Evolutionary conservation across 1,284 basidiomycete genomes (phyloP), one percentile per base, ranked within the genome.

Genomic region (Cutaneotrichosporon dermatis): DNA sequence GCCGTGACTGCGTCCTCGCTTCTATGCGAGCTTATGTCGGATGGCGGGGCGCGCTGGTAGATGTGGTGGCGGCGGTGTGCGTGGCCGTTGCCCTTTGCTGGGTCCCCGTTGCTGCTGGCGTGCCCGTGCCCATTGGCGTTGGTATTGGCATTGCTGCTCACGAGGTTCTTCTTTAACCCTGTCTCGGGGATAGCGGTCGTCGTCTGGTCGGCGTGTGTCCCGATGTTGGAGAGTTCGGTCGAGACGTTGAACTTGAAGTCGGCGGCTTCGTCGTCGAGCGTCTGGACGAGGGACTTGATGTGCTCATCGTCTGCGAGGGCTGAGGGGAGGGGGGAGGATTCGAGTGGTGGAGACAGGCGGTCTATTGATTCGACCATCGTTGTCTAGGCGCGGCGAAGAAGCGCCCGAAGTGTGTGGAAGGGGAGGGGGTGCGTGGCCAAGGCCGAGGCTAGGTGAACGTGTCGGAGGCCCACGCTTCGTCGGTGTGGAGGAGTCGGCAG

Each of bases 101-200:
- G 25, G 25, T 25, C 45, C 10, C 39, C 34, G 45, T 25, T 25
- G 25, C 25, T 25, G 25, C 25, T 25, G 25, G 25, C 25, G 25
- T 25, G 25, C 25, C 25, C 25, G 25, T 25, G 25, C 25, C 25
- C 25, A 25, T 25, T 25, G 25, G 25, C 25, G 25, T 33, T 11
- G 34, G 25, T 12, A 40, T 54, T 37, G 43, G 37, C n/a, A 39
- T 46, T 34, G 13, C 13, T 1, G 9, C 40, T 25, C 15, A 13
- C 16, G 9, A 58, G 55, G 13, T 61, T 50, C 12, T 42, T 44
- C 51, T 54, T 59, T 16, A 61, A 45, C 11, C 57, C 63, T 1
- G 58, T 50, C 6, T 37, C 44, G 1, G 63, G 60, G 44, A 63
- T 60, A 6, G 55, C 41, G 33, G 59, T 35, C 37, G 54, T 56